Conservation (phyloP, 1,139 yeast genomes). For the Magnusiomyces suaveolens region DNA sequence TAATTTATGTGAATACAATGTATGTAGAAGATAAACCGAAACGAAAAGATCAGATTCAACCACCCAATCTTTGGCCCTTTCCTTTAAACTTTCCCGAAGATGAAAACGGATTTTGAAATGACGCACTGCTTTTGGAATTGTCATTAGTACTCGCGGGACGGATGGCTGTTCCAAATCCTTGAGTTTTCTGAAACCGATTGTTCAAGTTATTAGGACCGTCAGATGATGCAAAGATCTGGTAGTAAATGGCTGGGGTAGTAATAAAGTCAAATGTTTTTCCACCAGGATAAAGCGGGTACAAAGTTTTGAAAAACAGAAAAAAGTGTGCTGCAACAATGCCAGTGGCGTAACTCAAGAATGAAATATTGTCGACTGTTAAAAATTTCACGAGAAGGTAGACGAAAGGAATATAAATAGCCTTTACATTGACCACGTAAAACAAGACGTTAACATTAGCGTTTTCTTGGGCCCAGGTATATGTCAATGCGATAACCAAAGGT, state of each 20-base stretch:
- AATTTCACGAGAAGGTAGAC: conserved; percentile 26
- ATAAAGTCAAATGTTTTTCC: conserved; percentile 18
- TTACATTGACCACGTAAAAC: conserved; percentile 28
- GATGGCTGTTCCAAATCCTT: conserved; percentile 17
- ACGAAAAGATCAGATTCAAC: conserved; percentile 7
- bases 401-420: conserved; percentile 30
- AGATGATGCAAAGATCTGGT: conserved; percentile 16
- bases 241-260: conserved; percentile 22
- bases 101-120: conserved; percentile 11
- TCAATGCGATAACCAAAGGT: conserved; percentile 26
- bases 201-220: conserved; percentile 12
- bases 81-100: conserved; percentile 18
- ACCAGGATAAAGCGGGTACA: conserved; percentile 16
- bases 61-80: conserved; percentile 26
- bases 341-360: conserved; percentile 23
- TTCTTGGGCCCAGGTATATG: conserved; percentile 34
- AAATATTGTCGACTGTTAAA: conserved; percentile 25
- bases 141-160: not conserved
- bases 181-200: not conserved
- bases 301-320: conserved; percentile 26
- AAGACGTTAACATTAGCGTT: conserved; percentile 25
- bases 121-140: not conserved
- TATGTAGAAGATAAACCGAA: not conserved
- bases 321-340: conserved; percentile 33
- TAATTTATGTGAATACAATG: not conserved